Conservation (phyloP, 176 grass and related monocot genomes). For the Thinopyrum elongatum region DNA sequence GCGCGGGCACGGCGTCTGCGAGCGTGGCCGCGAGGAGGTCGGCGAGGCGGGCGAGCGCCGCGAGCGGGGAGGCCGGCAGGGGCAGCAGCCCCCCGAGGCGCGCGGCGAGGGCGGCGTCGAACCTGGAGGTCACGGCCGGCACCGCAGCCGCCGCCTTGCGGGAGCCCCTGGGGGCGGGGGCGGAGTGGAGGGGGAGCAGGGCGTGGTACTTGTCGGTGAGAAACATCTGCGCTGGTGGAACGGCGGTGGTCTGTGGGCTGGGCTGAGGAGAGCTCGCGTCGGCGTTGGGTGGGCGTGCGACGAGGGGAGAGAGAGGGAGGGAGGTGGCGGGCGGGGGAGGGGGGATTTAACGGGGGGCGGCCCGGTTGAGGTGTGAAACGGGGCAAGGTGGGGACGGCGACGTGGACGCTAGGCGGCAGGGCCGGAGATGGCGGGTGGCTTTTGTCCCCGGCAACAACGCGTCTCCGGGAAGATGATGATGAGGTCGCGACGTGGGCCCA, state of each 20-base stretch:
- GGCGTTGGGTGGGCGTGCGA: not conserved
- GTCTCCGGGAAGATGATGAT: conserved; percentile 33
- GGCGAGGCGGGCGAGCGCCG: conserved; percentile 35
- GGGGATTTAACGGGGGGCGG: conserved; percentile 31
- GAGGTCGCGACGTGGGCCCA: conserved; percentile 30
- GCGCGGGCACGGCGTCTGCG: conserved; percentile 21
- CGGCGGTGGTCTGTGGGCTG: not conserved
- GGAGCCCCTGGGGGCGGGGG: not conserved
- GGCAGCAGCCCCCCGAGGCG: conserved; percentile 39
- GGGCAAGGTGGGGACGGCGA: not conserved
- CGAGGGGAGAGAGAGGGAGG: not conserved
- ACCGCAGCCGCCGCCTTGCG: not conserved
- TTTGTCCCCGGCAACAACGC: conserved; percentile 28
- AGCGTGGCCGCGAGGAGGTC: conserved; percentile 58
- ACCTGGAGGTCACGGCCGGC: not conserved
- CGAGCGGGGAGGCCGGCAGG: conserved; percentile 33
- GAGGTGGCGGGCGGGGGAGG: not conserved
- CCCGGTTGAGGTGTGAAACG: conserved; percentile 15
- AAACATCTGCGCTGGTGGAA: conserved; percentile 43
- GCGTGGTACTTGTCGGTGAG: conserved; percentile 59
- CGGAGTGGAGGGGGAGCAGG: conserved; percentile 22
- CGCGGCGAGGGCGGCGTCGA: conserved; percentile 39
- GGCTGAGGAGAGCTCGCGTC: not conserved
- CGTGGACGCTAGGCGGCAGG: not conserved
- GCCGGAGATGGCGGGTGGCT: conserved; percentile 1